Conservation (phyloP, 2,329 filamentous ascomycete genomes). For the Pseudogymnoascus sp. region DNA sequence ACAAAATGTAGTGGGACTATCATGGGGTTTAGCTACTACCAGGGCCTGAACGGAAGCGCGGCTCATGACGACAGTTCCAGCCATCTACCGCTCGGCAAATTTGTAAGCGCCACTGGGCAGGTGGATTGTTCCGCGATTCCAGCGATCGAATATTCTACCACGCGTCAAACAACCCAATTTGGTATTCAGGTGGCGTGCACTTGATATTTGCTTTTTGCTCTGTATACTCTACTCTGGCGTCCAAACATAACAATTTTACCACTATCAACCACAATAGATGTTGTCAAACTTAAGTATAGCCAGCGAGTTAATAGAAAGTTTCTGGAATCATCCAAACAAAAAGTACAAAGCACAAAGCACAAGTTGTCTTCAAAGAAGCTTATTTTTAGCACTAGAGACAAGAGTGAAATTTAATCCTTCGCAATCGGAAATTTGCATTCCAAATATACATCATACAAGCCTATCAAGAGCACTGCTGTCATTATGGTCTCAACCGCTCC, state of each 20-base stretch:
- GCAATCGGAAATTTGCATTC: not conserved
- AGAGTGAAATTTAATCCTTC: not conserved
- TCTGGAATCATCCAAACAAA: not conserved
- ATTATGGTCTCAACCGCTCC: not conserved
- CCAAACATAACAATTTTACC: not conserved
- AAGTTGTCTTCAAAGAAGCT: not conserved
- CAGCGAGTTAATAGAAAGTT: not conserved
- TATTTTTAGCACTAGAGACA: not conserved
- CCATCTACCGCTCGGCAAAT: conserved; percentile 3
- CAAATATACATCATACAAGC: not conserved
- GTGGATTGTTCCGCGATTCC: not conserved
- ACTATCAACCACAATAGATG: not conserved
- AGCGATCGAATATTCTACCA: not conserved
- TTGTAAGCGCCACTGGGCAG: not conserved
- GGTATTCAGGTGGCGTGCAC: conserved; percentile 2
- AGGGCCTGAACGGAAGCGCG: conserved; percentile 2
- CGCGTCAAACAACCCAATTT: not conserved
- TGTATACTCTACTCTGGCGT: not conserved
- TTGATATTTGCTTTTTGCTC: not conserved
- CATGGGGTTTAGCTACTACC: not conserved
- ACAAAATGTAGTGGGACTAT: not conserved
- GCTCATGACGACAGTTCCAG: conserved; percentile 3
- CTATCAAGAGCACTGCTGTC: conserved; percentile 5
- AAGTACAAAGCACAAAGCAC: not conserved
- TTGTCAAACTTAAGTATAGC: not conserved